Evolutionary conservation across 2,329 filamentous ascomycete genomes (phyloP), one percentile per base, ranked within the genome.

Genomic region (Epichloe glyceriae): DNA sequence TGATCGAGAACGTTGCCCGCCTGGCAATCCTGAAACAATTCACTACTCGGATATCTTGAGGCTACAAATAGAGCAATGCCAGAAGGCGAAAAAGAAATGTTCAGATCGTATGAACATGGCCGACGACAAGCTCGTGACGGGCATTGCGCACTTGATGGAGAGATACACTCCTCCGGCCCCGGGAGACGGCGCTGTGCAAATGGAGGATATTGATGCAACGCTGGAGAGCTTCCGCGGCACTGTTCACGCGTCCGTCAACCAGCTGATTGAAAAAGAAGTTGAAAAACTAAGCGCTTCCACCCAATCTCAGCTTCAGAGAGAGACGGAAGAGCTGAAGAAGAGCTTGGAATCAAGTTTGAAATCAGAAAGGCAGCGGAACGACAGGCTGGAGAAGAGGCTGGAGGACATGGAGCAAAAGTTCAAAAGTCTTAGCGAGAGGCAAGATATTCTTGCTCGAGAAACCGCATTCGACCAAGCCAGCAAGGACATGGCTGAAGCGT

Each of bases 301-400:
- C 2, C 40, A 49, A 15, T 30, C 38, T 37, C 49, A 55, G 17
- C 35, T 52, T n/a, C 26, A 47, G 38, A 42, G 47, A 19, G 47
- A 51, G 30, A 45, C 37, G 17, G 50, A 40, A 17, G 35, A 47
- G 20, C 39, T 57, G 17, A 37, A 49, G 33, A 26, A 37, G 37
- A 47, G 52, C 4, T 41, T 55, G 12, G 30, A 38, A 3, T 15
- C 11, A 2, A 47, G 52, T 4, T 41, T 55, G 12, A 22, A 38
- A 3, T 15, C 11, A 2, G 50, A 57, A 42, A 50, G 42, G 19
- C 34, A 46, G 17, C 47, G 48, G 39, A 53, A 46, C 33, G 53
- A 56, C 5, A 49, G 39, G 8, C 55, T 69, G 6, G 59, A 62
- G 40, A 52, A 52, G 8, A 59, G 58, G 33, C 50, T 62, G 7